Evolutionary conservation across 2,329 filamentous ascomycete species (phyloP).

Genomic region (Colletotrichum sp.): DNA sequence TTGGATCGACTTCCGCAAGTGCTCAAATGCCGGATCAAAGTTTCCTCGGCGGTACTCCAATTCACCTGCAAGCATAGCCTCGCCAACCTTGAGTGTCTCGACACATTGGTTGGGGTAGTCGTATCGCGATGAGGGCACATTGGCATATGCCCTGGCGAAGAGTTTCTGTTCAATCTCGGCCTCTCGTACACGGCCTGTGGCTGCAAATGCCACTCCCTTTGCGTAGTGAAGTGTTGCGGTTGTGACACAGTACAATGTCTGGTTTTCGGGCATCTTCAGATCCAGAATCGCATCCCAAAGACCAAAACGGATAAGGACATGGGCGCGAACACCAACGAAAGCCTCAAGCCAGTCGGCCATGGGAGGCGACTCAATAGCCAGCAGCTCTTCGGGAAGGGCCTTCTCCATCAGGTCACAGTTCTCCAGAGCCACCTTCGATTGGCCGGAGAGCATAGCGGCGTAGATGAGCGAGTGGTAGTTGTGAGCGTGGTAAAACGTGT

Average conservation of each 20-base stretch:
- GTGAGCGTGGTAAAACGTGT: slow-evolving; percentile 77
- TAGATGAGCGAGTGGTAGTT: slow-evolving; percentile 79
- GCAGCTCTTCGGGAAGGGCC: slow-evolving; percentile 65
- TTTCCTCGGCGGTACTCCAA: slow-evolving; percentile 70
- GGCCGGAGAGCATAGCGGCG: slow-evolving; percentile 77
- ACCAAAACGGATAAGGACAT: slow-evolving; percentile 76
- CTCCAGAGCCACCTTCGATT: slow-evolving; percentile 65
- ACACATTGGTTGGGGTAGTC: slow-evolving; percentile 71
- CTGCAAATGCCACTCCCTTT: slow-evolving; percentile 69
- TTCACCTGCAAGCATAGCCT: slow-evolving; percentile 74
- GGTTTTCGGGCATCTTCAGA: slow-evolving; percentile 60
- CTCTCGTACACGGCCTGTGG: slow-evolving; percentile 55
- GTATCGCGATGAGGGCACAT: slow-evolving; percentile 63
- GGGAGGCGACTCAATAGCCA: slow-evolving; percentile 67
- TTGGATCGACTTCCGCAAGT: slow-evolving; percentile 61
- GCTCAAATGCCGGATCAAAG: slow-evolving; percentile 60
- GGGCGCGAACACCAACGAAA: slow-evolving; percentile 69
- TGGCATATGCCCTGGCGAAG: slow-evolving; percentile 55
- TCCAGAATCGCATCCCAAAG: slow-evolving; percentile 69
- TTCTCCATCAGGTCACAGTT: slow-evolving; percentile 63
- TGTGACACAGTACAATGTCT: slow-evolving; percentile 69
- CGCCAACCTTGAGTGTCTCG: slow-evolving; percentile 66
- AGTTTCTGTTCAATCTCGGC: slow-evolving; percentile 54
- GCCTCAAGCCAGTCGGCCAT: slow-evolving; percentile 83
- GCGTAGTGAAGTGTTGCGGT: slow-evolving; percentile 72